phyloP scores from a whole-genome alignment of 176 grass and related monocot species.

The Juncus effusus region DNA sequence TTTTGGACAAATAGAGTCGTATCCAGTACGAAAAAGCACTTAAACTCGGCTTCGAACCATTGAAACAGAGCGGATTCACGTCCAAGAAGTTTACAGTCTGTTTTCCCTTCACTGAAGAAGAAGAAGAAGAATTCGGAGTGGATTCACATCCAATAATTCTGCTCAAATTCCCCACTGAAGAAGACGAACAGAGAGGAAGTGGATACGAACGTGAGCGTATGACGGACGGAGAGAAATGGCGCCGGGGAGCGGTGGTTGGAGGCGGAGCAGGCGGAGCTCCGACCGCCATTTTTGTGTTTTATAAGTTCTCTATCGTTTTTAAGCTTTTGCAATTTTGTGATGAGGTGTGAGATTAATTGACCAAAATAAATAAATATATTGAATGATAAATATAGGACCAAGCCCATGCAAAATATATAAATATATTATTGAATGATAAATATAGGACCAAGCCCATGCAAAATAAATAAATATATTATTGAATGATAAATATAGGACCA shows the following conservation, averaged over 20 bases:
- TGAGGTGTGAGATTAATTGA: too few relatives aligned
- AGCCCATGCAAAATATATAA: too few relatives aligned
- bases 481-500: too few relatives aligned
- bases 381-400: too few relatives aligned
- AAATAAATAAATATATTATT: too few relatives aligned
- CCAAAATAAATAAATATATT: too few relatives aligned
- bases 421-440: too few relatives aligned
- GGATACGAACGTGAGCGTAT: neutral
- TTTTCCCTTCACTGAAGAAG: slow-evolving; percentile 28
- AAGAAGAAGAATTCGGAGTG: neutral
- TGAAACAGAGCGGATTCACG: slow-evolving; percentile 67
- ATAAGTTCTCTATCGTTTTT: too few relatives aligned
- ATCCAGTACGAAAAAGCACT: slow-evolving; percentile 66
- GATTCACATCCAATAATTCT: neutral
- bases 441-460: too few relatives aligned
- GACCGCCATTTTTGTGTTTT: slow-evolving; percentile 9
- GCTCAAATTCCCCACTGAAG: neutral
- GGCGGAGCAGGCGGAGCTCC: slow-evolving; percentile 15
- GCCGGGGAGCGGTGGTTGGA: slow-evolving; percentile 2
- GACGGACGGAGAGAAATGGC: neutral
- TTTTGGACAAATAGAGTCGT: slow-evolving; percentile 61
- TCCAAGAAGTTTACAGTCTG: slow-evolving; percentile 64
- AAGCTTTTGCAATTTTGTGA: too few relatives aligned
- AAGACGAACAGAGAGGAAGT: slow-evolving; percentile 11
- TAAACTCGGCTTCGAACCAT: slow-evolving; percentile 57